Percentiles rank a stretch among this genome's conserved stretches.
phyloP scores from a whole-genome alignment of 140 eudicot genomes.

The Senecio squalidus region DNA sequence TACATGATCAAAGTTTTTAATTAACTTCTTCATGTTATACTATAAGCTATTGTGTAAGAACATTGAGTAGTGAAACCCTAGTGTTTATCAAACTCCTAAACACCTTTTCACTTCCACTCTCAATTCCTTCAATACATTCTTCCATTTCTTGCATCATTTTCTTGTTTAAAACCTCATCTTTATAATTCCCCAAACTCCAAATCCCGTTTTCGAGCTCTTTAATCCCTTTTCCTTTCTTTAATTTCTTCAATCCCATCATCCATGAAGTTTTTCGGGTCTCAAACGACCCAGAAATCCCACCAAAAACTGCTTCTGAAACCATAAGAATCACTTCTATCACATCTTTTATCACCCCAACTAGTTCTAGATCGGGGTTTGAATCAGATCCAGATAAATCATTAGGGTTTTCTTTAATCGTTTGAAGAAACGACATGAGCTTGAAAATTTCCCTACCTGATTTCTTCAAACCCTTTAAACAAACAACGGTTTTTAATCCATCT shows the following conservation, averaged over 20 bases:
- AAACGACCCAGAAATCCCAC: constrained; percentile 34
- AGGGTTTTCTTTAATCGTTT: constrained; percentile 26
- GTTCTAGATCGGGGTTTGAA: constrained; percentile 34
- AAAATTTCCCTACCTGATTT: constrained; percentile 50
- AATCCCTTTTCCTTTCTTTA: constrained; percentile 43
- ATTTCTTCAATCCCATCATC: constrained; percentile 46
- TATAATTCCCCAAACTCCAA: constrained; percentile 42
- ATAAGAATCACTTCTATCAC: constrained; percentile 38
- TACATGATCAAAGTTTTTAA: constrained; percentile 11
- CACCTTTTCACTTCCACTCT: constrained; percentile 59
- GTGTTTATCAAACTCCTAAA: constrained; percentile 86
- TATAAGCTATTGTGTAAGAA: constrained; percentile 48
- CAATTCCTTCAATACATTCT: constrained; percentile 68
- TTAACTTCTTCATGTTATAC: constrained; percentile 2
- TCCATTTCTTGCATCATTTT: constrained; percentile 69
- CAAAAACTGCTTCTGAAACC: constrained; percentile 49
- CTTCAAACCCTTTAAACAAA: constrained; percentile 44
- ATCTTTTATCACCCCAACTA: constrained; percentile 34
- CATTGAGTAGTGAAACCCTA: constrained; percentile 84
- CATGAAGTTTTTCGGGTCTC: constrained; percentile 32
- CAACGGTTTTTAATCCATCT: constrained; percentile 41
- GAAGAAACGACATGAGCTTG: constrained; percentile 43
- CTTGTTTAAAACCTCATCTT: constrained; percentile 48
- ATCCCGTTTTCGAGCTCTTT: constrained; percentile 41
- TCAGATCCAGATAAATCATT: constrained; percentile 12